Evolutionary conservation across 2,329 filamentous ascomycete genomes (phyloP).

Genomic region (Ascochyta pisi): DNA sequence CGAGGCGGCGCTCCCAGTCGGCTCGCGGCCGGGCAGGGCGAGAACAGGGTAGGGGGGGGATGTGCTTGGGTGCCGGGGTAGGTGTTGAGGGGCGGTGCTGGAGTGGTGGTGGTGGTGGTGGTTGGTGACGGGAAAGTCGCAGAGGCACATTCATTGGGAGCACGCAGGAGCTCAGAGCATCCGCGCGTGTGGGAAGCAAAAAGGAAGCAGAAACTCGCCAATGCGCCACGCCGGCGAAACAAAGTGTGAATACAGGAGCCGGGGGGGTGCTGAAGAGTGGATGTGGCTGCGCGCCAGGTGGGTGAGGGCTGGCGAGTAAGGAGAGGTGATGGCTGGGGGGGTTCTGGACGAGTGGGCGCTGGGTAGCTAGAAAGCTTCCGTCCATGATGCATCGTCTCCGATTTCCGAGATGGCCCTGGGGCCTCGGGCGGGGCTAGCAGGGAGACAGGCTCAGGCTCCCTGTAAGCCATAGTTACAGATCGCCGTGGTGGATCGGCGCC

Average conservation of each 20-base stretch:
- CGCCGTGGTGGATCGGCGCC: slow-evolving; percentile 46
- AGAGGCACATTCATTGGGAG: slow-evolving; percentile 38
- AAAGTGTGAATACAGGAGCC: slow-evolving; percentile 35
- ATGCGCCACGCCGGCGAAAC: slow-evolving; percentile 44
- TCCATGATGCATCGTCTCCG: slow-evolving; percentile 26
- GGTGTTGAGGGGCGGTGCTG: slow-evolving; percentile 25
- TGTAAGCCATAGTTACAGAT: slow-evolving; percentile 48
- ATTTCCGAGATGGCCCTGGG: slow-evolving; percentile 44
- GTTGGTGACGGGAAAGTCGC: slow-evolving; percentile 30
- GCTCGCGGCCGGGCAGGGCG: slow-evolving; percentile 31
- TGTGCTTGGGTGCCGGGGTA: slow-evolving; percentile 29
- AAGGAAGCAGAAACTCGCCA: slow-evolving; percentile 42
- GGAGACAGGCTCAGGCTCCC: slow-evolving; percentile 22
- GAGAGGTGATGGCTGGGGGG: background rate
- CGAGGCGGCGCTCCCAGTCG: slow-evolving; percentile 22
- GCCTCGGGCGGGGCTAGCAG: slow-evolving; percentile 36
- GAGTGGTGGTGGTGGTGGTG: background rate
- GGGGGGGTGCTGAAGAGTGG: slow-evolving; percentile 33
- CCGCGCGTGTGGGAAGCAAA: slow-evolving; percentile 34
- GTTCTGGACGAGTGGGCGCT: background rate
- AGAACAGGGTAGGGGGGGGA: slow-evolving; percentile 32
- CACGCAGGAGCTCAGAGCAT: slow-evolving; percentile 26
- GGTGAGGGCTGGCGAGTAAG: slow-evolving; percentile 33
- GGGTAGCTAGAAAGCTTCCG: background rate
- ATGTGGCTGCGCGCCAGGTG: slow-evolving; percentile 46